Conservation (phyloP, 208 protist genomes). For the Polymyxa betae region DNA sequence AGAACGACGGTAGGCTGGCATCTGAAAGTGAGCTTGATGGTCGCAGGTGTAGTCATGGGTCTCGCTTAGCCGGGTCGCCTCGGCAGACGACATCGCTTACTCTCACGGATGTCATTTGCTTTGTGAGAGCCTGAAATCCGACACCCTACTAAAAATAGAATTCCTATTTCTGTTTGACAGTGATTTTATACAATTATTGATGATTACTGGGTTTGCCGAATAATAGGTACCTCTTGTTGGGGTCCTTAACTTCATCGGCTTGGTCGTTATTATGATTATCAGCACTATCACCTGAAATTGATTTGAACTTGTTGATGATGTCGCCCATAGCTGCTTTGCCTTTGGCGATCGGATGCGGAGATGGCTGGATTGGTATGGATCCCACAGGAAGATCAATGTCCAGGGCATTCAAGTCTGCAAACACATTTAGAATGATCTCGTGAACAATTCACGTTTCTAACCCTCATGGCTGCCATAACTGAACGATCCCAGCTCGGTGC, state of each 20-base stretch:
- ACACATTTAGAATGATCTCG: too few species aligned
- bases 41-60: too few species aligned
- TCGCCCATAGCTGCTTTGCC: neutral
- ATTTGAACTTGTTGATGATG: neutral
- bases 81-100: too few species aligned
- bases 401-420: neutral
- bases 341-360: neutral
- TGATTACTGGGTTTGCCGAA: too few species aligned
- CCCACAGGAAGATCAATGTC: neutral
- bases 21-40: too few species aligned
- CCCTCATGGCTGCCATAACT: neutral
- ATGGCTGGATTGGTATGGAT: neutral
- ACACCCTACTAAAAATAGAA: too few species aligned
- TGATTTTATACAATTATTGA: too few species aligned
- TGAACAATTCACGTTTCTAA: too few species aligned
- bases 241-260: neutral
- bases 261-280: neutral
- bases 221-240: neutral
- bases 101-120: too few species aligned
- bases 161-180: too few species aligned
- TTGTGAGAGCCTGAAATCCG: too few species aligned
- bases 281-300: neutral
- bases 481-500: neutral
- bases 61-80: too few species aligned
- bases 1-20: neutral